Percentiles rank a stretch among this genome's conserved stretches.
Conservation (phyloP, 305 asterid genomes). For the Ilex paraguariensis region DNA sequence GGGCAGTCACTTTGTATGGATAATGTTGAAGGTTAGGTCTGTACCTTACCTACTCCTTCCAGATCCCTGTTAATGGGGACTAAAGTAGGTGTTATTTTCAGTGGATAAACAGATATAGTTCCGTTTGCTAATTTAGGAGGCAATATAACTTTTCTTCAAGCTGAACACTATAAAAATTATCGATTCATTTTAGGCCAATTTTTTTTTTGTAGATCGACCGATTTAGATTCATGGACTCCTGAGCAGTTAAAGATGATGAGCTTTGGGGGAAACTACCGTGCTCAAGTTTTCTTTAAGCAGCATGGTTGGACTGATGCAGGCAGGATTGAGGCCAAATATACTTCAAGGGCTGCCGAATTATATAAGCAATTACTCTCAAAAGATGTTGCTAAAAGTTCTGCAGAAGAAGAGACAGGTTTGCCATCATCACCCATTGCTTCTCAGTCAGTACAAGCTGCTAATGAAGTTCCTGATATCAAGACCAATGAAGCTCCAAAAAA, state of each 20-base stretch:
- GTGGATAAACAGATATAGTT: too few relatives aligned
- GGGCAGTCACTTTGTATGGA: too few relatives aligned
- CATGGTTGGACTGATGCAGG: slow-evolving; percentile 98
- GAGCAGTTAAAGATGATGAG: slow-evolving; percentile 95
- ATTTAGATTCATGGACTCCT: slow-evolving; percentile 95
- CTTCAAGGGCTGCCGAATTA: slow-evolving; percentile 96
- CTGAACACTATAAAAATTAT: background rate
- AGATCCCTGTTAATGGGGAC: too few relatives aligned
- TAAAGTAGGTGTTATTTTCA: background rate
- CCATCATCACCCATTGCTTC: slow-evolving; percentile 79
- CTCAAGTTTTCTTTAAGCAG: slow-evolving; percentile 90
- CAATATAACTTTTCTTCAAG: too few relatives aligned
- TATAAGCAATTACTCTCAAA: slow-evolving; percentile 84
- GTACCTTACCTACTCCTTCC: background rate
- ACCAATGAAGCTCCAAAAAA: slow-evolving; percentile 43
- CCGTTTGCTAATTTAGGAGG: background rate
- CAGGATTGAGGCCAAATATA: slow-evolving; percentile 93
- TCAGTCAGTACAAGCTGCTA: slow-evolving; percentile 46
- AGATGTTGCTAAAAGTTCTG: slow-evolving; percentile 87
- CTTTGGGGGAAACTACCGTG: slow-evolving; percentile 97
- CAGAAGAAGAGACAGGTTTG: slow-evolving; percentile 66
- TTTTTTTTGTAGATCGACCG: slow-evolving; percentile 58
- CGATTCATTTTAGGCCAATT: background rate
- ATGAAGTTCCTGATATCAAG: slow-evolving; percentile 58
- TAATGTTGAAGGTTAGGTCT: background rate